Conservation (phyloP, 768 basidiomycete species). For the Sporobolomyces phaffii region DNA sequence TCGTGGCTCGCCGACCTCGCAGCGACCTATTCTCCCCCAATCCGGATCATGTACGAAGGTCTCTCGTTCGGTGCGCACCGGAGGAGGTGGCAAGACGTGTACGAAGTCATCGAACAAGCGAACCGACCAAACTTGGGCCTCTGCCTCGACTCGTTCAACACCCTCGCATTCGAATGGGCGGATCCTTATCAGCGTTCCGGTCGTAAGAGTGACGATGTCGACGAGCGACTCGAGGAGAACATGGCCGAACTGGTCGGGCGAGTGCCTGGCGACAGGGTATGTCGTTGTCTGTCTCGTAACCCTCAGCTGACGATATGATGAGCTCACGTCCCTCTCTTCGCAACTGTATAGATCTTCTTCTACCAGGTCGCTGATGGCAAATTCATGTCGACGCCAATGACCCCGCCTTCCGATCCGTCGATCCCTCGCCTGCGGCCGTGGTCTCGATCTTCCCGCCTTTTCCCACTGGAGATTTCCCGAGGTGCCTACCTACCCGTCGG, state of each 20-base stretch:
- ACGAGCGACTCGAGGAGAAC: slow-evolving; percentile 37
- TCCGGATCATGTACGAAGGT: slow-evolving; percentile 40
- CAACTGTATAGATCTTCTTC: slow-evolving; percentile 47
- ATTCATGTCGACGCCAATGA: slow-evolving; percentile 33
- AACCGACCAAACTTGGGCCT: slow-evolving; percentile 49
- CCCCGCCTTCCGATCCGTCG: slow-evolving; percentile 30
- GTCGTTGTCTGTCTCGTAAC: not conserved
- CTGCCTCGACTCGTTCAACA: slow-evolving; percentile 49
- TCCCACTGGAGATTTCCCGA: slow-evolving; percentile 46
- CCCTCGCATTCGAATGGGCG: slow-evolving; percentile 49
- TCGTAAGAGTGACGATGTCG: slow-evolving; percentile 38
- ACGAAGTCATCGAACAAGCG: slow-evolving; percentile 47
- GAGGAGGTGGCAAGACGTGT: slow-evolving; percentile 48
- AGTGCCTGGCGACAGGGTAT: slow-evolving; percentile 46
- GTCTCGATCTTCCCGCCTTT: slow-evolving; percentile 49
- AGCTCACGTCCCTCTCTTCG: not conserved
- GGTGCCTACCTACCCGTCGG: slow-evolving; percentile 49
- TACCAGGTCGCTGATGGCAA: slow-evolving; percentile 50
- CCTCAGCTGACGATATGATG: not conserved
- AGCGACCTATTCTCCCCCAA: slow-evolving; percentile 42
- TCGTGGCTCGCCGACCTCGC: slow-evolving; percentile 47
- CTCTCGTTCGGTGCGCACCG: slow-evolving; percentile 47
- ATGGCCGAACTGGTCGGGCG: slow-evolving; percentile 43
- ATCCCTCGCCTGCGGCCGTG: slow-evolving; percentile 44
- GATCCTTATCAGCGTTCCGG: slow-evolving; percentile 45